phyloP scores from a whole-genome alignment of 345 rosid species.

The Citrus australasica region DNA sequence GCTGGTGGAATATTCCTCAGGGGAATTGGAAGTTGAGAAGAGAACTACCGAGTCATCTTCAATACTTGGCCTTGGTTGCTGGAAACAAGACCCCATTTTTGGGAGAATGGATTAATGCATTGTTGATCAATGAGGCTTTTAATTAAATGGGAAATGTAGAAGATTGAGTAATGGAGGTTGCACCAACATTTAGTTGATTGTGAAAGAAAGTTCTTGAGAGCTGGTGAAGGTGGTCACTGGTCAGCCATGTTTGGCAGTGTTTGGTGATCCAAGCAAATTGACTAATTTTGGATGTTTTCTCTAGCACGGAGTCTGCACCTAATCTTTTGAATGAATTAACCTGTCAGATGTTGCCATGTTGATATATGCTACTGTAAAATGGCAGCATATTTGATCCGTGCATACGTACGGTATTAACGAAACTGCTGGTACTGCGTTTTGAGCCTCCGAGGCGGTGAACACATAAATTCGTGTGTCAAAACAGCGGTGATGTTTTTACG shows the following conservation, averaged over 20 bases:
- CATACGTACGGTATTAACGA: too few relatives aligned
- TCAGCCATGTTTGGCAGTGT: constrained; percentile 36
- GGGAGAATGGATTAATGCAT: not conserved
- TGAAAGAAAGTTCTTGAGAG: constrained; percentile 5
- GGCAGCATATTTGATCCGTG: too few relatives aligned
- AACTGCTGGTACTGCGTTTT: too few relatives aligned
- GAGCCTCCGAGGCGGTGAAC: too few relatives aligned
- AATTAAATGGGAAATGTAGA: not conserved
- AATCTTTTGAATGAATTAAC: not conserved
- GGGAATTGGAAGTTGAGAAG: constrained; percentile 67
- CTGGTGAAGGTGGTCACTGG: constrained; percentile 30
- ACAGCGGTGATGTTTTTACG: too few relatives aligned
- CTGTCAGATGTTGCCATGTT: not conserved
- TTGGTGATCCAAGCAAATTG: constrained; percentile 36
- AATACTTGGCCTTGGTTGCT: constrained; percentile 23
- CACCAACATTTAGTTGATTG: constrained; percentile 37
- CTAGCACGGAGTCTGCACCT: not conserved
- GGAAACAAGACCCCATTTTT: constrained; percentile 55
- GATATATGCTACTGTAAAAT: not conserved
- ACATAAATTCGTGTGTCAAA: too few relatives aligned
- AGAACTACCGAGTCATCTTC: constrained; percentile 65
- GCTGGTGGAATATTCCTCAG: constrained; percentile 48
- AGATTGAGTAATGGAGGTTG: constrained; percentile 24
- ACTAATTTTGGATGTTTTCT: not conserved
- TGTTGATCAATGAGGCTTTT: not conserved